Conservation (phyloP, 495 filamentous ascomycete species). For the Penicillium egyptiacum region DNA sequence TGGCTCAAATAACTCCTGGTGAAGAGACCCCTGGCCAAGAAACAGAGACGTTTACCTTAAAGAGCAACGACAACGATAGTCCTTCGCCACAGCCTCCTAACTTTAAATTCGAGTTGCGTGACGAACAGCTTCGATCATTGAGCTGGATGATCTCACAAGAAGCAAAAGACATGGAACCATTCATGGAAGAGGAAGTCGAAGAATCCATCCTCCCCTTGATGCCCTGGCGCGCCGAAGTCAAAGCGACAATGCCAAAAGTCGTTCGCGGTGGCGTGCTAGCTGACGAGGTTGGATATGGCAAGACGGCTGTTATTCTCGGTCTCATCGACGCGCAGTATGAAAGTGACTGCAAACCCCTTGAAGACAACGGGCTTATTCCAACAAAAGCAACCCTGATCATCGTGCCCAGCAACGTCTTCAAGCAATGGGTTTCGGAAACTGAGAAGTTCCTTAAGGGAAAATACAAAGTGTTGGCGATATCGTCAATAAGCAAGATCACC, state of each 20-base stretch:
- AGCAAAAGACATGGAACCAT: slow-evolving; percentile 38
- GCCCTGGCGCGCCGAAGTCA: slow-evolving; percentile 62
- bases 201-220: slow-evolving; percentile 60
- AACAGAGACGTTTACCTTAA: slow-evolving; percentile 36
- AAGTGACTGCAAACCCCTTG: slow-evolving; percentile 12
- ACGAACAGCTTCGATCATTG: slow-evolving; percentile 60
- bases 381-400: slow-evolving; percentile 69
- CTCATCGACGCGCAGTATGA: slow-evolving; percentile 55
- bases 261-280: slow-evolving; percentile 71
- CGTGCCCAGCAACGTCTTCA: slow-evolving; percentile 59
- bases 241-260: slow-evolving; percentile 37
- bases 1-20: slow-evolving; percentile 27
- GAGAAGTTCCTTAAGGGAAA: slow-evolving; percentile 52
- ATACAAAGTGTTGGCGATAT: slow-evolving; percentile 47
- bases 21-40: too few species aligned
- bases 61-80: slow-evolving; percentile 45
- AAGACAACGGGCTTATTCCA: slow-evolving; percentile 41
- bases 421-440: slow-evolving; percentile 68
- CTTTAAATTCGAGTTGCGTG: slow-evolving; percentile 40
- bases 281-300: slow-evolving; percentile 79
- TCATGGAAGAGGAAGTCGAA: slow-evolving; percentile 66
- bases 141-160: slow-evolving; percentile 70
- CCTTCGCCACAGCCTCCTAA: slow-evolving; percentile 38
- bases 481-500: slow-evolving; percentile 30
- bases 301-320: slow-evolving; percentile 71